These are phyloP conservation scores for Pinus tabuliformis DNA, from an alignment of 75 land plant species.

Conservation along the genomic window DNA sequence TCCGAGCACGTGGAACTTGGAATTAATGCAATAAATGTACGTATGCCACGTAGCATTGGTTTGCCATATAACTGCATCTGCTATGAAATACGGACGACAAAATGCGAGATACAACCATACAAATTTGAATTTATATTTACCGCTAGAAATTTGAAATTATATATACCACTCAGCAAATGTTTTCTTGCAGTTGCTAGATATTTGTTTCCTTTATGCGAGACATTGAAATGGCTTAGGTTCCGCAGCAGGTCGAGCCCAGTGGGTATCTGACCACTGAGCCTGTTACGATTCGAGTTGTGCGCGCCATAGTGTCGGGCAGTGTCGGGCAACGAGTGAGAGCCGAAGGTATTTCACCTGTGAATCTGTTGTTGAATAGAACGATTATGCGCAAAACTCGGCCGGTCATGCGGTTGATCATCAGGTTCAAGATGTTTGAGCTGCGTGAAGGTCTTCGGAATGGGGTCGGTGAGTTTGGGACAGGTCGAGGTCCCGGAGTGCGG, in stretches of 20 bases:
- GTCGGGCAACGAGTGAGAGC: slow-evolving; percentile 49
- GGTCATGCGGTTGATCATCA: slow-evolving; percentile 57
- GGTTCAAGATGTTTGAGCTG: slow-evolving; percentile 56
- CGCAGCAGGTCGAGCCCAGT: slow-evolving; percentile 13
- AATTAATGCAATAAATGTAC: too few species aligned
- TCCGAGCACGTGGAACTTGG: too few species aligned
- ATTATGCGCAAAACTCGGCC: slow-evolving; percentile 47
- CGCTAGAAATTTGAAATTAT: too few species aligned
- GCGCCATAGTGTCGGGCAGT: slow-evolving; percentile 59
- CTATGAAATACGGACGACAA: too few species aligned
- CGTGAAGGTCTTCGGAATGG: slow-evolving; percentile 55
- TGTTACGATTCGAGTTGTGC: slow-evolving; percentile 49
- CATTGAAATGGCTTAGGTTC: too few species aligned
- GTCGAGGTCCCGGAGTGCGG: slow-evolving; percentile 43
- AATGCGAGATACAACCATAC: too few species aligned
- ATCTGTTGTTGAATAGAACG: slow-evolving; percentile 61
- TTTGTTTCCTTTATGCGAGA: too few species aligned
- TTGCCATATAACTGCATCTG: too few species aligned
- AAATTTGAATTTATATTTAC: too few species aligned
- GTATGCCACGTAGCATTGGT: too few species aligned
- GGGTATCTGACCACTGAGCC: slow-evolving; percentile 56
- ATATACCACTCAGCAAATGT: too few species aligned
- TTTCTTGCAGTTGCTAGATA: too few species aligned
- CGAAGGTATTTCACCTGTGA: slow-evolving; percentile 44
- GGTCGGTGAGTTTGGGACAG: slow-evolving; percentile 66